phyloP scores from a whole-genome alignment of 1,139 yeast genomes.

The Geotrichum histeridarum region DNA sequence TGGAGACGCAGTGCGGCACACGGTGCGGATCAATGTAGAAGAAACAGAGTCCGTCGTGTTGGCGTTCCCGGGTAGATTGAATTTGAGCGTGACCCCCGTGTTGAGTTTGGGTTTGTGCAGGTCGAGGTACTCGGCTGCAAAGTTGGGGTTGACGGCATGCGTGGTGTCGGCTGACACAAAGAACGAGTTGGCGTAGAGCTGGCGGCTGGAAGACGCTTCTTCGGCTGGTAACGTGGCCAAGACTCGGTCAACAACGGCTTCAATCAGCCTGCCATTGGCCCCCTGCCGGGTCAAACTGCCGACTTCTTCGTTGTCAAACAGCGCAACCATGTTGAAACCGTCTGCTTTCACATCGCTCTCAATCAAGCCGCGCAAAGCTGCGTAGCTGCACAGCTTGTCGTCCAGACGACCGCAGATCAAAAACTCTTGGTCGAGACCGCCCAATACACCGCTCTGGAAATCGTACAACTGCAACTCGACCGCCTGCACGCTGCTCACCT shows the following conservation, averaged over 20 bases:
- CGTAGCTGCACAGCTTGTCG: constrained; percentile 78
- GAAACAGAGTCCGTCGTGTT: constrained; percentile 70
- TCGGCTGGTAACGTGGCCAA: constrained; percentile 45
- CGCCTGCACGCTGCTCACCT: constrained; percentile 59
- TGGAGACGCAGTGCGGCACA: constrained; percentile 41
- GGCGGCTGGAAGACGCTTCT: constrained; percentile 41
- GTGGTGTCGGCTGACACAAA: constrained; percentile 88
- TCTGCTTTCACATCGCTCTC: constrained; percentile 47
- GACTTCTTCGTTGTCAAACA: constrained; percentile 90
- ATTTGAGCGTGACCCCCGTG: constrained; percentile 59
- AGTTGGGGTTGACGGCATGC: constrained; percentile 92
- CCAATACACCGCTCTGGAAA: constrained; percentile 70
- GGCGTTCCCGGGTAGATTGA: constrained; percentile 59
- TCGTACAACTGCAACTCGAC: constrained; percentile 78
- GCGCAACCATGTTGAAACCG: constrained; percentile 67
- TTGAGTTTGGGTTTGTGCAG: constrained; percentile 68
- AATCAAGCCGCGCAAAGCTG: constrained; percentile 61
- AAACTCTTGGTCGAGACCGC: constrained; percentile 81
- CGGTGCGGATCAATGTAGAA: constrained; percentile 51
- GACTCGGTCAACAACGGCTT: constrained; percentile 65
- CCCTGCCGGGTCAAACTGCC: constrained; percentile 90
- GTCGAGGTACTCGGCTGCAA: constrained; percentile 54
- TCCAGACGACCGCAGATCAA: constrained; percentile 84
- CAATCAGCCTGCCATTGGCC: constrained; percentile 82
- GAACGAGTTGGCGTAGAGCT: constrained; percentile 55